These are phyloP conservation scores for Kazachstania kunashirensis DNA, from an alignment of 805 yeast genomes.

Conservation along the genomic window DNA sequence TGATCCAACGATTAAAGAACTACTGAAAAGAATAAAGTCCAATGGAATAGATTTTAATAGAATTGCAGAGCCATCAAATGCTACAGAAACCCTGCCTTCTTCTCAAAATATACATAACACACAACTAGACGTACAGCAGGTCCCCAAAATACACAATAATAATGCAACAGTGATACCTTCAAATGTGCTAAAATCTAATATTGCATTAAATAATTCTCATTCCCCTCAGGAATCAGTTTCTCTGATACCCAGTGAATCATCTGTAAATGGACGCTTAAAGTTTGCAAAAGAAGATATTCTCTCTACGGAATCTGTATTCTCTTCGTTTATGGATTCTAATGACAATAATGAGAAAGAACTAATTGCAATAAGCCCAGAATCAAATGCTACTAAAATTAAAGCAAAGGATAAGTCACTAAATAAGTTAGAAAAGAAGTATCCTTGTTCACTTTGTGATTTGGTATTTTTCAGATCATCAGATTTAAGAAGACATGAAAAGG, in stretches of 20 bases:
- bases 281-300: conserved; percentile 3
- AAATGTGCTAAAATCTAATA: neutral
- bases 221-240: neutral
- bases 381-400: neutral
- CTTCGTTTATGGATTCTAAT: conserved; percentile 4
- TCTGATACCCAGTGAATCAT: neutral
- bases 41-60: conserved; percentile 2
- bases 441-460: conserved; percentile 52
- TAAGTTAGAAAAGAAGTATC: conserved; percentile 33
- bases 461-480: conserved; percentile 61
- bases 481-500: conserved; percentile 65
- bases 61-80: neutral
- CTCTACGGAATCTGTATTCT: conserved; percentile 5
- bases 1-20: conserved; percentile 25
- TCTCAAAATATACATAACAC: neutral
- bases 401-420: neutral
- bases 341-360: neutral
- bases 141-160: neutral
- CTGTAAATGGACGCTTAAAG: neutral
- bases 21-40: conserved; percentile 21
- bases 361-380: neutral
- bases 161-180: neutral
- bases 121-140: neutral
- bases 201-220: neutral
- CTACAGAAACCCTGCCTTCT: neutral